Base-by-base conservation (phyloP, 192 early-diverging fungal genomes). In the Mortierella claussenii region DNA sequence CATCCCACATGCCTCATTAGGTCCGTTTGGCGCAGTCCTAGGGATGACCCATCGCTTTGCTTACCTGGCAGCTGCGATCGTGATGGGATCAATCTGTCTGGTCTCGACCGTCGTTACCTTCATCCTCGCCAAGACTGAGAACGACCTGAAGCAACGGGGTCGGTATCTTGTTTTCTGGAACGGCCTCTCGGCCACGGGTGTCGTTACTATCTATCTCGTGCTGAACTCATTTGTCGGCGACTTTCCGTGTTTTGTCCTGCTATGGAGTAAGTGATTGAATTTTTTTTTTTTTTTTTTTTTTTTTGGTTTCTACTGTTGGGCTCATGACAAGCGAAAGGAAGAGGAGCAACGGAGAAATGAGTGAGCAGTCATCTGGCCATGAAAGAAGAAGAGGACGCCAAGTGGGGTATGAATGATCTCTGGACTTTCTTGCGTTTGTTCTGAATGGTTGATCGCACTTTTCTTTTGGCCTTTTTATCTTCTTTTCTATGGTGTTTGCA, bases 81-180 rank as follows among this genome's bases (percentile, higher is more conserved):
- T 66, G 24, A 31, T 75, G 42, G 71, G 71, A 37, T 66, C 63
- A 15, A 66, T 66, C 36, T 55, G 57, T 27, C 42, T 75, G n/a
- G 32, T 60, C 51, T 61, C 71, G 3, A 75, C 71, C 34, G 24
- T 75, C 45, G 24, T 66, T 23, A 66, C 55, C 33, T 75, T 75
- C 24, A 44, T 52, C 50, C 71, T 75, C 45, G 55, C 71, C 36
- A 65, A 57, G 23, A 66, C 63, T 7, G 50, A 75, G 18, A 75
- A 75, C 45, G 71, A 75, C 37, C 56, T 75, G 31, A 75, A 75
- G 48, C 71, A 75, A 55, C 71, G 71, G 55, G 71, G 71, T n/a
- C 71, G 63, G 26, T 75, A 75, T 46, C 71, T 75, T 15, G 58
- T 75, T 24, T 59, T 65, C 30, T 75, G 71, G 71, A 75, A 75